Evolutionary conservation across 345 rosid genomes (phyloP).

Genomic region (Eucalyptus sp.): DNA sequence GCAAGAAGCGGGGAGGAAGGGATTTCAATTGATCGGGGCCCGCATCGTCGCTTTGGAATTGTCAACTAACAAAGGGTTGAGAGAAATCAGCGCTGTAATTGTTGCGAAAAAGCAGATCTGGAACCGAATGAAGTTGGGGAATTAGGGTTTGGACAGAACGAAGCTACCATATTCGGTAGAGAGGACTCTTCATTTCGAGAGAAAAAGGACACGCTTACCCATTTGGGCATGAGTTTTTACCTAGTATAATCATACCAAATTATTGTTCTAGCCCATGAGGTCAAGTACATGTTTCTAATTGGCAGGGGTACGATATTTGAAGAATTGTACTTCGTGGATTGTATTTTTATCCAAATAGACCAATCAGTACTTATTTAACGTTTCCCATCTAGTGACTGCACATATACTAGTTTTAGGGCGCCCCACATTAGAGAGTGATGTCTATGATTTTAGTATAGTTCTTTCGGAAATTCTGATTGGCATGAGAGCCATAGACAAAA

Average conservation of each 20-base stretch:
- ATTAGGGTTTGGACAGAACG: no score
- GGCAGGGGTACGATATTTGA: no score
- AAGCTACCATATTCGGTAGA: no score
- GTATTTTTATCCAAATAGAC: background rate
- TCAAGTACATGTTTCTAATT: background rate
- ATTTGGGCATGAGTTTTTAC: background rate
- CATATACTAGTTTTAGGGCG: constrained; percentile 16
- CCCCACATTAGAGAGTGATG: constrained; percentile 65
- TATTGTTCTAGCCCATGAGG: background rate
- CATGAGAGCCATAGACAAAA: constrained; percentile 67
- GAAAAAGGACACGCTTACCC: no score
- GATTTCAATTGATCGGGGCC: no score
- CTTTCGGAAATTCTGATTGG: constrained; percentile 72
- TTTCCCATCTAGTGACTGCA: background rate
- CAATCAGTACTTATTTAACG: background rate
- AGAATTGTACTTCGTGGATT: background rate
- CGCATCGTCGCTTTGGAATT: no score
- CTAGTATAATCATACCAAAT: background rate
- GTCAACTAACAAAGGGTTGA: no score
- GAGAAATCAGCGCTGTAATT: no score
- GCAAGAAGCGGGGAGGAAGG: no score
- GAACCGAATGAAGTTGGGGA: no score
- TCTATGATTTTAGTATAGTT: constrained; percentile 68
- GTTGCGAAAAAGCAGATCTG: no score
- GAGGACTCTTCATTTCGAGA: no score